A percentile compares a stretch with the other conserved stretches of the same genome.
Evolutionary conservation across 2,329 filamentous ascomycete genomes (phyloP).

Genomic region (Bimuria novae-zelandiae): DNA sequence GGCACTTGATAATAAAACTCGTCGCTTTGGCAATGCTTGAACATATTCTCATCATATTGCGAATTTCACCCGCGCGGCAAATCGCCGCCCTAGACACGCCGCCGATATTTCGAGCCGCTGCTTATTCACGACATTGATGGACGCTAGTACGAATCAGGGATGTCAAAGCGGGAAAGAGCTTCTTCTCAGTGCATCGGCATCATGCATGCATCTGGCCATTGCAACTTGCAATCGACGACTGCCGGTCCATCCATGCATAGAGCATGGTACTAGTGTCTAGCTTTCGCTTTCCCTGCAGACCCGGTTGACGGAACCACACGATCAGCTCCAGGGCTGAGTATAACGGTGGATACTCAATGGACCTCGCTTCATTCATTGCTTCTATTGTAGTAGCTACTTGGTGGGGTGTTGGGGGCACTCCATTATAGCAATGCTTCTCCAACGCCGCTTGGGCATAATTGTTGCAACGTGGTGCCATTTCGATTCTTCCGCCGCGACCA

Average conservation of each 20-base stretch:
- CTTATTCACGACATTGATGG: background rate
- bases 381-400: background rate
- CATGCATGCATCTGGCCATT: background rate
- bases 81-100: no score
- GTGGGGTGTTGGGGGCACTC: background rate
- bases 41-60: background rate
- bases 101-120: background rate
- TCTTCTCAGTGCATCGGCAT: background rate
- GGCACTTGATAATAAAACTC: background rate
- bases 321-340: background rate
- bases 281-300: background rate
- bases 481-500: background rate
- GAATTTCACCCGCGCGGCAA: background rate
- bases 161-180: background rate
- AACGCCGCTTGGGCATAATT: background rate
- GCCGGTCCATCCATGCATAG: background rate
- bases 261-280: no score
- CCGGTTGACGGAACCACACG: background rate
- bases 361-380: background rate
- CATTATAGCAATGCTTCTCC: slow-evolving; percentile 1
- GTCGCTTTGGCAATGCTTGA: slow-evolving; percentile 3
- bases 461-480: background rate
- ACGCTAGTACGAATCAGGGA: background rate
- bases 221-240: slow-evolving; percentile 4
- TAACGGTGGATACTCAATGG: background rate